Evolutionary conservation across 148 eudicot species (phyloP).

Genomic region (Oxyria digyna): DNA sequence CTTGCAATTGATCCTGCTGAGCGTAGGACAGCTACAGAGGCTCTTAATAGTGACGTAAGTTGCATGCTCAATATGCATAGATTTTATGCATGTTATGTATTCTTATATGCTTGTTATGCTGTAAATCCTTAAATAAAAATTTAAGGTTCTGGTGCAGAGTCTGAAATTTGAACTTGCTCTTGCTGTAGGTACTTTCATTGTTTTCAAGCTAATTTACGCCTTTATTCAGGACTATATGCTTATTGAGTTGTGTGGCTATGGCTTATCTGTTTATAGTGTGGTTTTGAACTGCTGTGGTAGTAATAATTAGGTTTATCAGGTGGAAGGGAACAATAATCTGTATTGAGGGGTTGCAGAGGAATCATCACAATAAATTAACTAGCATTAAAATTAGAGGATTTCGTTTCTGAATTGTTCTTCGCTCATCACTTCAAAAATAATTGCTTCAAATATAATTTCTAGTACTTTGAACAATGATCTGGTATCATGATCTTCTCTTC

Average conservation of each 20-base stretch:
- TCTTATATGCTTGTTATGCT: not conserved
- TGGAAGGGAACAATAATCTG: not conserved
- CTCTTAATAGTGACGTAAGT: conserved; percentile 57
- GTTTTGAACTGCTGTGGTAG: not conserved
- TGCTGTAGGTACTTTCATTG: not conserved
- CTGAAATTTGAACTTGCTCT: not conserved
- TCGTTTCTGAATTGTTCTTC: not conserved
- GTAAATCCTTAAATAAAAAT: not conserved
- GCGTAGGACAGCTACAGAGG: conserved; percentile 68
- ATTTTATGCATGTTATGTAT: too few species aligned
- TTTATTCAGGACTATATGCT: not conserved
- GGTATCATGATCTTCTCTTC: not conserved
- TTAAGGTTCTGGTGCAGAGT: not conserved
- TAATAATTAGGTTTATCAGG: not conserved
- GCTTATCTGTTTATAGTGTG: not conserved
- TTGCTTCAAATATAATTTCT: not conserved
- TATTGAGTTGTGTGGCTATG: not conserved
- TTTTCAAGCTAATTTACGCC: not conserved
- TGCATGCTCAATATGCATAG: not conserved
- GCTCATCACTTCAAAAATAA: not conserved
- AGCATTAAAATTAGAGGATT: not conserved
- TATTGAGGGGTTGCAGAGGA: not conserved
- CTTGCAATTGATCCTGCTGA: conserved; percentile 77
- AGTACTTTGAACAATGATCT: not conserved
- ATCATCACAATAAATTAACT: not conserved